Conservation (phyloP, 495 filamentous ascomycete species). For the Neurospora tetraspora region DNA sequence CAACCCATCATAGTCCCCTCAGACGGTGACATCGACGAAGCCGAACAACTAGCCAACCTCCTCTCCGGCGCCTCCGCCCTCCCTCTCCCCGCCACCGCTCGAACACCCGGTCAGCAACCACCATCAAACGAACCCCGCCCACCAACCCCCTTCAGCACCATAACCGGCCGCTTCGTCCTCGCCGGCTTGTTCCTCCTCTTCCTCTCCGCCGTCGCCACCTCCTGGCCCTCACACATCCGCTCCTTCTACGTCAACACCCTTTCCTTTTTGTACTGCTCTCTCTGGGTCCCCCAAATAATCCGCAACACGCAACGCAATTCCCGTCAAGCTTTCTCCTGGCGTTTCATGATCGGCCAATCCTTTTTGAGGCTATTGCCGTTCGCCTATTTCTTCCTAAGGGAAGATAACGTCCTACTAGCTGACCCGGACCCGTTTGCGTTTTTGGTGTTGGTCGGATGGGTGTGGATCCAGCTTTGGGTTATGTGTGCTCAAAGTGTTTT, state of each 20-base stretch:
- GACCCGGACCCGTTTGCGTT: slow-evolving; percentile 56
- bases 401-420: slow-evolving; percentile 72
- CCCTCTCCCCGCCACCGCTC: slow-evolving; percentile 5
- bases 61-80: slow-evolving; percentile 21
- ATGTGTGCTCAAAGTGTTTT: slow-evolving; percentile 71
- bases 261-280: too few species aligned
- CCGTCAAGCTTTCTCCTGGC: slow-evolving; percentile 76
- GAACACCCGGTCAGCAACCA: slow-evolving; percentile 14
- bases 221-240: slow-evolving; percentile 63
- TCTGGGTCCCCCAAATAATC: slow-evolving; percentile 88
- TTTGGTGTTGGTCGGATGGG: slow-evolving; percentile 58
- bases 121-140: slow-evolving; percentile 17
- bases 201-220: slow-evolving; percentile 60
- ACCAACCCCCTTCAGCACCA: slow-evolving; percentile 49
- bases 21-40: slow-evolving; percentile 63
- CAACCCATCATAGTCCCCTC: slow-evolving; percentile 70
- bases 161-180: slow-evolving; percentile 73
- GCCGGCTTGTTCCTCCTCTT: slow-evolving; percentile 60
- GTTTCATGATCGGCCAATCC: slow-evolving; percentile 79
- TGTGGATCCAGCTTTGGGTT: slow-evolving; percentile 84
- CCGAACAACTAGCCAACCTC: slow-evolving; percentile 40
- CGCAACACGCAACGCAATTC: slow-evolving; percentile 88
- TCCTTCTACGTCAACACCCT: slow-evolving; percentile 59
- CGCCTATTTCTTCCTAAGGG: slow-evolving; percentile 65
- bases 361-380: slow-evolving; percentile 66